phyloP scores from a whole-genome alignment of 768 basidiomycete genomes.

The Podaxis sp. region DNA sequence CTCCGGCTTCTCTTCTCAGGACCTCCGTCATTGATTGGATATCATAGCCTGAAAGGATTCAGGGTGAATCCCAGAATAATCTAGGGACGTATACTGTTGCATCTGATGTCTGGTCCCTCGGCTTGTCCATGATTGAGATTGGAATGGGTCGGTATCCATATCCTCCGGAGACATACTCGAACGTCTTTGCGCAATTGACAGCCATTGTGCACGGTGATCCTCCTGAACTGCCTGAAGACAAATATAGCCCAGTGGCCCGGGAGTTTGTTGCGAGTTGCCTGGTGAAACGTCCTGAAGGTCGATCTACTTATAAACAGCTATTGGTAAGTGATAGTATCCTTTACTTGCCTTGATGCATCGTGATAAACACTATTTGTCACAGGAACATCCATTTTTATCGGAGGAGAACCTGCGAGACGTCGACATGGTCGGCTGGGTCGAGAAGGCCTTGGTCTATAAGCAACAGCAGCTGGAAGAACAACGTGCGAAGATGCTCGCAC shows the following conservation, averaged over 20 bases:
- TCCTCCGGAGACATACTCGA: conserved; percentile 95
- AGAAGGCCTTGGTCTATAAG: conserved; percentile 10
- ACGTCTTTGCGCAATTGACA: conserved; percentile 94
- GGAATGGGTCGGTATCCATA: conserved; percentile 91
- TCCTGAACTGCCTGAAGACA: conserved; percentile 76
- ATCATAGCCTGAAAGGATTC: conserved; percentile 88
- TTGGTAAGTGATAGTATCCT: conserved; percentile 46
- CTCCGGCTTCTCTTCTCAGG: background rate
- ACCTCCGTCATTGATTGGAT: conserved; percentile 1
- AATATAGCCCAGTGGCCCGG: conserved; percentile 65
- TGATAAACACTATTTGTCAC: background rate
- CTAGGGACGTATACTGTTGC: conserved; percentile 92
- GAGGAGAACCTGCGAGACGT: conserved; percentile 11
- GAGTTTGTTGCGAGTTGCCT: conserved; percentile 85
- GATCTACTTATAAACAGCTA: conserved; percentile 84
- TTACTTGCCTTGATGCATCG: background rate
- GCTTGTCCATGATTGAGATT: conserved; percentile 91
- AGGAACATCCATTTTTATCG: conserved; percentile 18
- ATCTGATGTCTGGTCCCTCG: conserved; percentile 97
- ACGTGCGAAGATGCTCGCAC: conserved; percentile 12
- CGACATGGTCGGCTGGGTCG: conserved; percentile 19
- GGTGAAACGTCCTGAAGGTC: conserved; percentile 70
- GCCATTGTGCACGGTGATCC: conserved; percentile 96
- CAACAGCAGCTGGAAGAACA: conserved; percentile 13
- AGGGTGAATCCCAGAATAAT: conserved; percentile 87